Percentiles rank a stretch among this genome's conserved stretches.
Conservation (phyloP, 2,329 filamentous ascomycete species). For the Colletotrichum sp. region DNA sequence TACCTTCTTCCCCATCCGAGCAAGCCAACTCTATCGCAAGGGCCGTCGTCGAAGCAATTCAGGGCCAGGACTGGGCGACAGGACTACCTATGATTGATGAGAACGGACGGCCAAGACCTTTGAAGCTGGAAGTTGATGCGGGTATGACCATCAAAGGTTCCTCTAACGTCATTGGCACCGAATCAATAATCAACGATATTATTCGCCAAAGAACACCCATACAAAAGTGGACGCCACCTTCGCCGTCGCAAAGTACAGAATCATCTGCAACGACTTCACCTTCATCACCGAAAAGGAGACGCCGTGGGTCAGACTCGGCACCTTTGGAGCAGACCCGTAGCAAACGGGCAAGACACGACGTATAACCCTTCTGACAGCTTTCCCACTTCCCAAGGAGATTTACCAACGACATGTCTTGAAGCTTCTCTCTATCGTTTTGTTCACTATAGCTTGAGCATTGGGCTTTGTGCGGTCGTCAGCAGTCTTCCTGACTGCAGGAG, state of each 20-base stretch:
- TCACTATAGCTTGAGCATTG: not conserved
- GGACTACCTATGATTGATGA: slow-evolving; percentile 53
- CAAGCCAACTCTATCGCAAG: slow-evolving; percentile 47
- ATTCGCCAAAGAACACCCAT: slow-evolving; percentile 23
- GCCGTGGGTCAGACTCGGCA: slow-evolving; percentile 22
- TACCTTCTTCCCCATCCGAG: slow-evolving; percentile 41
- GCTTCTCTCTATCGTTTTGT: not conserved
- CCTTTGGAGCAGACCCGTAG: slow-evolving; percentile 10
- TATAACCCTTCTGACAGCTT: not conserved
- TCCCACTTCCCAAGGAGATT: not conserved
- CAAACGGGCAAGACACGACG: slow-evolving; percentile 27
- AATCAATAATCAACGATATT: slow-evolving; percentile 30
- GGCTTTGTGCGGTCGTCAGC: not conserved
- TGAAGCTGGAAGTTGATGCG: slow-evolving; percentile 49
- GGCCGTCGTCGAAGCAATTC: slow-evolving; percentile 48
- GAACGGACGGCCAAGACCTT: slow-evolving; percentile 44
- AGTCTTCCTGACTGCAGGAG: not conserved
- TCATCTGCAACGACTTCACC: not conserved
- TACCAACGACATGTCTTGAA: not conserved
- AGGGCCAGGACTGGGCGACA: slow-evolving; percentile 39
- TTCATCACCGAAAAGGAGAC: slow-evolving; percentile 8
- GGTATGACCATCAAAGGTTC: slow-evolving; percentile 48
- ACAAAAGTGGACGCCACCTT: not conserved
- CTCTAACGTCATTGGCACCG: slow-evolving; percentile 48
- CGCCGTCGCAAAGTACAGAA: not conserved